phyloP scores from a whole-genome alignment of 768 basidiomycete species.

The Gautieria morchelliformis region DNA sequence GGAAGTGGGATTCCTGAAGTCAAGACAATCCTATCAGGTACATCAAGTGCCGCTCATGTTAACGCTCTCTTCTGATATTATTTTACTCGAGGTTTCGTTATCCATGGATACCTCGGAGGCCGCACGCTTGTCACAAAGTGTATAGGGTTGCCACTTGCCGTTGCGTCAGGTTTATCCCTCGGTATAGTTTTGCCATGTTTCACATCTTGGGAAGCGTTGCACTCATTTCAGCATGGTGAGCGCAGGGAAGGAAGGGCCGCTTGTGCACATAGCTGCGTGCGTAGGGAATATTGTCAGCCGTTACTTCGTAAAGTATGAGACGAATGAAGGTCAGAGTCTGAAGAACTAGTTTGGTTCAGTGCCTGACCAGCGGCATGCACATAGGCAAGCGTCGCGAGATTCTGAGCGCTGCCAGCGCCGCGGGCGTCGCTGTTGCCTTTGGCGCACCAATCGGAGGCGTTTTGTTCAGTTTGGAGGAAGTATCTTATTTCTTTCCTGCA shows the following conservation, averaged over 20 bases:
- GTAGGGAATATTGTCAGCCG: constrained; percentile 90
- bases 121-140: constrained; percentile 86
- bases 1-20: constrained; percentile 97
- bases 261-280: constrained; percentile 91
- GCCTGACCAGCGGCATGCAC: neutral
- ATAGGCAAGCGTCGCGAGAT: constrained; percentile 89
- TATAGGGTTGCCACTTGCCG: constrained; percentile 80
- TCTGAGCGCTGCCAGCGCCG: constrained; percentile 90
- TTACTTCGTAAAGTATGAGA: constrained; percentile 81
- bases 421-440: constrained; percentile 95
- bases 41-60: constrained; percentile 3
- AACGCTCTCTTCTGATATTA: neutral
- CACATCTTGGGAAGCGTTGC: neutral
- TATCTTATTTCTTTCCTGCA: constrained; percentile 93
- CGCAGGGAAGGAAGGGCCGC: constrained; percentile 59
- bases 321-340: constrained; percentile 67
- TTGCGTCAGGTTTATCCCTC: constrained; percentile 85
- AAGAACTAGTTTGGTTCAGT: neutral
- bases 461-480: constrained; percentile 89
- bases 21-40: constrained; percentile 86
- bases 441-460: constrained; percentile 95
- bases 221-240: neutral
- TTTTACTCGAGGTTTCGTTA: constrained; percentile 67
- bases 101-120: constrained; percentile 91
- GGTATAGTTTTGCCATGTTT: constrained; percentile 28